phyloP scores from a whole-genome alignment of 2,329 filamentous ascomycete genomes.

The Madurella fahalii region DNA sequence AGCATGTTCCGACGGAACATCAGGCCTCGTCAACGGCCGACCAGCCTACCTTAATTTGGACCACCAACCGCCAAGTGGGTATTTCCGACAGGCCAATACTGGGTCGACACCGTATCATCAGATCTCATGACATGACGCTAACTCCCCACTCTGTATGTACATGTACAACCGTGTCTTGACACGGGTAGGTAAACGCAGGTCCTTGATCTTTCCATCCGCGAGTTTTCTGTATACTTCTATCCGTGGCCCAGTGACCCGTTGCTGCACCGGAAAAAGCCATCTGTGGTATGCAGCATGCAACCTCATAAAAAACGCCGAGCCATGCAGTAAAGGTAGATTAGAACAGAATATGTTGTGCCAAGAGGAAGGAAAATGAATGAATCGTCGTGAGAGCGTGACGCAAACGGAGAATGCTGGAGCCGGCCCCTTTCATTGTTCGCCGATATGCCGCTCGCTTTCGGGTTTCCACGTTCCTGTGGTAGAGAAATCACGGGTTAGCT shows the following conservation, averaged over 20 bases:
- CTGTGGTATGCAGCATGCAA: slow-evolving; percentile 5
- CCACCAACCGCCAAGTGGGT: too few species aligned
- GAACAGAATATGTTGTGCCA: slow-evolving; percentile 12
- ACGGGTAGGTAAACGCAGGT: too few species aligned
- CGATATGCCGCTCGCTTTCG: slow-evolving; percentile 66
- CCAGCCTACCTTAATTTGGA: too few species aligned
- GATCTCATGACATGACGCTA: too few species aligned
- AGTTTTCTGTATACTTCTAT: slow-evolving; percentile 16
- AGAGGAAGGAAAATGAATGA: slow-evolving; percentile 7
- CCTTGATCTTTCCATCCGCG: not conserved
- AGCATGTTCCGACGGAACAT: too few species aligned
- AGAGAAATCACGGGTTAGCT: too few species aligned
- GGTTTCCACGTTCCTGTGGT: slow-evolving; percentile 69
- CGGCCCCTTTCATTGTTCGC: slow-evolving; percentile 35
- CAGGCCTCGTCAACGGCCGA: too few species aligned
- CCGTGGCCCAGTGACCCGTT: not conserved
- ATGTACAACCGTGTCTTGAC: too few species aligned
- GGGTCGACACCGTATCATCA: too few species aligned
- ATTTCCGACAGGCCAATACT: too few species aligned
- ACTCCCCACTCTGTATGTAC: too few species aligned
- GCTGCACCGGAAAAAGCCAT: not conserved
- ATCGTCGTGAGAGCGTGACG: not conserved
- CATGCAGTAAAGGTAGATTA: slow-evolving; percentile 17
- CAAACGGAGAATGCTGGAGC: not conserved
- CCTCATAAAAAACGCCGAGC: slow-evolving; percentile 16